Percentiles rank a stretch among this genome's conserved stretches.
phyloP scores from a whole-genome alignment of 2,329 filamentous ascomycete species.

The Claviceps sp. region DNA sequence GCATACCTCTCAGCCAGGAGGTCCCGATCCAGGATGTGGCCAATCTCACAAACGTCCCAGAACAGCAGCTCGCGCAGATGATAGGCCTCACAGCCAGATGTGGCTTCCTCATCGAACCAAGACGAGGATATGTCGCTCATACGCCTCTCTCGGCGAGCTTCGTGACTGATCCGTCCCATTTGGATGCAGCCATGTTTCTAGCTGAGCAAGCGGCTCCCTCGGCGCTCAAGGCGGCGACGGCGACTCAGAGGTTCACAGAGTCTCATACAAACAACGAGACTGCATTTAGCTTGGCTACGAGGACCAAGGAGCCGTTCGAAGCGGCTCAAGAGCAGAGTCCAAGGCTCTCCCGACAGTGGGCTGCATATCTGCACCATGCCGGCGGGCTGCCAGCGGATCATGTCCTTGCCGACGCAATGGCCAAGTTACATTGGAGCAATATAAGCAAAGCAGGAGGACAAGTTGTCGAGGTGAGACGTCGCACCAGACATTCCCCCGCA shows the following conservation, averaged over 20 bases:
- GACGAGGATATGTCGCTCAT: conserved; percentile 2
- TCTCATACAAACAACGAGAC: not conserved
- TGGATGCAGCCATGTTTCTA: conserved; percentile 6
- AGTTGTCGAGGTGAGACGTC: conserved; percentile 1
- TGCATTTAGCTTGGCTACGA: not conserved
- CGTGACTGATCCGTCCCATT: not conserved
- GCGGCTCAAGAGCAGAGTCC: not conserved
- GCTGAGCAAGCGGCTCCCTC: not conserved
- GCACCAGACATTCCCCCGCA: not conserved
- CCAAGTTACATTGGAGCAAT: not conserved
- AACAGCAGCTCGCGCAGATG: conserved; percentile 21
- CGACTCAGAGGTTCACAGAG: not conserved
- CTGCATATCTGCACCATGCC: conserved; percentile 1
- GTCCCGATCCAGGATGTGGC: conserved; percentile 26
- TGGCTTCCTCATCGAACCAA: conserved; percentile 5
- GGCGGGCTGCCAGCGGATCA: not conserved
- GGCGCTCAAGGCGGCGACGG: not conserved
- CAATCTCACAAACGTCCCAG: conserved; percentile 25
- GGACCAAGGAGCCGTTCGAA: not conserved
- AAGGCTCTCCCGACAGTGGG: conserved; percentile 3
- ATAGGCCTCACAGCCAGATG: conserved; percentile 10
- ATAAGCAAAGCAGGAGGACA: not conserved
- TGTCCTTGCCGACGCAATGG: not conserved
- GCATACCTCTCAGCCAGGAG: conserved; percentile 24
- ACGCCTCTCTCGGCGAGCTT: conserved; percentile 6